phyloP scores from a whole-genome alignment of 1,139 yeast genomes.

The Geotrichum aggregatum region DNA sequence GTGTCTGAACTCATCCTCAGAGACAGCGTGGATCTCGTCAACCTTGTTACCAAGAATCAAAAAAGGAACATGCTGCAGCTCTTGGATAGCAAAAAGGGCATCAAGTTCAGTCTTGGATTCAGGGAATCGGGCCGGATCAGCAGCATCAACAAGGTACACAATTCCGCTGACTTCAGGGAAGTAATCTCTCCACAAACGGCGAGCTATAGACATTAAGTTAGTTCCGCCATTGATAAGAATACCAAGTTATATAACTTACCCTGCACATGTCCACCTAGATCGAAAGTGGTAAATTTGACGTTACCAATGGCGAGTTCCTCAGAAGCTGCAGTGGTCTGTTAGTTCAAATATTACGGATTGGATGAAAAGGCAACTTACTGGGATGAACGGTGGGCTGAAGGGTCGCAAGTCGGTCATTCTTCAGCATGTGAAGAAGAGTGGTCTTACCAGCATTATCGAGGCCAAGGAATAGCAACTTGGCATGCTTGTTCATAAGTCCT shows the following conservation, averaged over 20 bases:
- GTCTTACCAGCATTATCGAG: slow-evolving; percentile 98
- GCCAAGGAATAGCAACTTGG: slow-evolving; percentile 90
- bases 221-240: background rate
- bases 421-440: slow-evolving; percentile 91
- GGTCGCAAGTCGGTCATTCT: slow-evolving; percentile 95
- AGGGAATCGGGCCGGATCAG: slow-evolving; percentile 90
- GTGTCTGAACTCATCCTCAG: slow-evolving; percentile 89
- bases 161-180: slow-evolving; percentile 99
- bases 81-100: slow-evolving; percentile 86
- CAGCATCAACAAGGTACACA: slow-evolving; percentile 94
- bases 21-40: slow-evolving; percentile 88
- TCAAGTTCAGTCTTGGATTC: slow-evolving; percentile 95
- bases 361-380: slow-evolving; percentile 30
- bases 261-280: slow-evolving; percentile 95
- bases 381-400: slow-evolving; percentile 98
- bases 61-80: slow-evolving; percentile 83
- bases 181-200: slow-evolving; percentile 98
- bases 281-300: slow-evolving; percentile 95
- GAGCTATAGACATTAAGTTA: slow-evolving; percentile 46
- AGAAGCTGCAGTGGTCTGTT: slow-evolving; percentile 49
- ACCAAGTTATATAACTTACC: slow-evolving; percentile 23
- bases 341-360: background rate
- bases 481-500: slow-evolving; percentile 97
- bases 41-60: slow-evolving; percentile 93
- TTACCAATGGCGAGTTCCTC: slow-evolving; percentile 96